Percentiles rank a stretch among this genome's conserved stretches.
phyloP scores from a whole-genome alignment of 140 eudicot species.

The Oenanthe javanica region DNA sequence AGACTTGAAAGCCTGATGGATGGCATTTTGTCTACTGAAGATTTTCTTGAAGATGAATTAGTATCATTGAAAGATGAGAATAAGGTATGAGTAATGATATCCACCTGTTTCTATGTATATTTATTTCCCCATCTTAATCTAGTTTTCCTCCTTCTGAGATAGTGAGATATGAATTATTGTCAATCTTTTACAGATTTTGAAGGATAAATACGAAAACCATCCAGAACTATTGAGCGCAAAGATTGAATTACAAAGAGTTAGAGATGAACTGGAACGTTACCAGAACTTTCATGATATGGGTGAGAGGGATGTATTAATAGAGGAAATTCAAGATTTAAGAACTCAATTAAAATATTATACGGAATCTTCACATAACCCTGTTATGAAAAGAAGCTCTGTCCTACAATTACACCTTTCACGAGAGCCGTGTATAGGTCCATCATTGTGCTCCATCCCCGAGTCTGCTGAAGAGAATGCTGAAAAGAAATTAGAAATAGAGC shows the following conservation, averaged over 20 bases:
- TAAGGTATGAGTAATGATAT: conserved; percentile 38
- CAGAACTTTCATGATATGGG: conserved; percentile 84
- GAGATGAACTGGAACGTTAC: conserved; percentile 70
- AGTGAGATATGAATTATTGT: conserved; percentile 2
- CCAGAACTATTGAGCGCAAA: conserved; percentile 69
- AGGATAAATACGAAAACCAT: conserved; percentile 69
- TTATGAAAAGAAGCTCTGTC: conserved; percentile 29
- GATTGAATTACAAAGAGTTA: conserved; percentile 64
- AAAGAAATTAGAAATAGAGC: conserved; percentile 58
- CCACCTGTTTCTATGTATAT: not conserved
- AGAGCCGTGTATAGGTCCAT: conserved; percentile 38
- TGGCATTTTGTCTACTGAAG: conserved; percentile 78
- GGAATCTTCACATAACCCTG: conserved; percentile 50
- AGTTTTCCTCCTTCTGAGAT: not conserved
- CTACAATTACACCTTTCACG: conserved; percentile 49
- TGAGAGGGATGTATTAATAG: conserved; percentile 74
- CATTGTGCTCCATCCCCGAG: conserved; percentile 35
- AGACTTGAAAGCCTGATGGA: conserved; percentile 96
- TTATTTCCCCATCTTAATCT: not conserved
- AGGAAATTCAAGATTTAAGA: conserved; percentile 79
- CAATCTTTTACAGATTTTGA: conserved; percentile 46
- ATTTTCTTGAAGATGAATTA: conserved; percentile 67
- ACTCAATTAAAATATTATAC: conserved; percentile 67
- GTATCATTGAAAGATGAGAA: conserved; percentile 58
- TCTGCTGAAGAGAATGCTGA: conserved; percentile 38